A percentile compares a stretch with the other conserved stretches of the same genome.
Conservation (phyloP, 2,329 filamentous ascomycete genomes). For the Orbilia javanica region DNA sequence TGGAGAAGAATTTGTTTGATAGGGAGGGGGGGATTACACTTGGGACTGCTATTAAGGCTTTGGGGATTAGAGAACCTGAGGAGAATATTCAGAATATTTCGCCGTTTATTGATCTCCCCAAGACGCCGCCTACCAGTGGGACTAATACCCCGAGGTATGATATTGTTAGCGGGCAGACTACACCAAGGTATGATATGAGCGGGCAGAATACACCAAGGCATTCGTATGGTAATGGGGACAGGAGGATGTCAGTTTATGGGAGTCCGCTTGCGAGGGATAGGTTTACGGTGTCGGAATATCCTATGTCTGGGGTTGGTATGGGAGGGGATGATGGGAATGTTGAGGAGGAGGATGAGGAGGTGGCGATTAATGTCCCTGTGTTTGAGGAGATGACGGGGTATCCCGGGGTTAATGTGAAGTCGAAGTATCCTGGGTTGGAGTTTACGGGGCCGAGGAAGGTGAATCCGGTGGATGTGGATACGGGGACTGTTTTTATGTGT, state of each 20-base stretch:
- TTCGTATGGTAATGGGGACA: no score
- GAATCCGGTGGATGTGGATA: slow-evolving; percentile 10
- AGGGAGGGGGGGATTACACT: slow-evolving; percentile 6
- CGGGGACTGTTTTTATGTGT: neutral
- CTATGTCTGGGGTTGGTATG: neutral
- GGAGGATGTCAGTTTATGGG: slow-evolving; percentile 1
- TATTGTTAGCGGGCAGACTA: neutral
- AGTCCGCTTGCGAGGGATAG: slow-evolving; percentile 14
- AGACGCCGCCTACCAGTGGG: slow-evolving; percentile 11
- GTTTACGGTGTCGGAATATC: neutral
- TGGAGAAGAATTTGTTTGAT: neutral
- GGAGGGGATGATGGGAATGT: slow-evolving; percentile 31
- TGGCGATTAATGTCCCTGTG: slow-evolving; percentile 13
- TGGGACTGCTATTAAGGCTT: slow-evolving; percentile 14
- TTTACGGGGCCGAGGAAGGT: slow-evolving; percentile 24
- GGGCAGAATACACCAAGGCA: neutral
- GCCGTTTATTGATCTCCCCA: slow-evolving; percentile 9
- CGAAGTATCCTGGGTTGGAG: slow-evolving; percentile 1
- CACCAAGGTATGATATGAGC: neutral
- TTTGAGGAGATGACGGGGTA: slow-evolving; percentile 1
- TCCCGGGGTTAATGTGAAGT: no score
- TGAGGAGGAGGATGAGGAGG: slow-evolving; percentile 19
- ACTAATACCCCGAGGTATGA: neutral
- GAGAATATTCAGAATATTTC: slow-evolving; percentile 9
- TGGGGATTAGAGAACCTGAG: slow-evolving; percentile 30